phyloP scores from a whole-genome alignment of 1,284 basidiomycete species.

The Trametes polyzona region DNA sequence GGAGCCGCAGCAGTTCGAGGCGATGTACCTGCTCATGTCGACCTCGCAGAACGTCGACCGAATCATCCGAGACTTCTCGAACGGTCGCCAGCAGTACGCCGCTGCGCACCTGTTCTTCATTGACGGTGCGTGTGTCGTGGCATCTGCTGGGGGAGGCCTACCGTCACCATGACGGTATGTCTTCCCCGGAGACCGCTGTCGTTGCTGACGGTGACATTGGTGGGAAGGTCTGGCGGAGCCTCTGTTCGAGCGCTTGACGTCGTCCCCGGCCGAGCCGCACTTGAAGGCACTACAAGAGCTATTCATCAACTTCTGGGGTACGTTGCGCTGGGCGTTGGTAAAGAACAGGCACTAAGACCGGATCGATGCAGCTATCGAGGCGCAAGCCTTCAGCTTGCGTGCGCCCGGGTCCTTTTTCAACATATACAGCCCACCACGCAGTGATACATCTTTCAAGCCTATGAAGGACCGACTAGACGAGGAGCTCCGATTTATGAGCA shows the following conservation, averaged over 20 bases:
- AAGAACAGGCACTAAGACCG: neutral
- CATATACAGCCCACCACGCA: conserved; percentile 82
- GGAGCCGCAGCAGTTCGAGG: conserved; percentile 84
- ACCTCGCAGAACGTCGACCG: conserved; percentile 94
- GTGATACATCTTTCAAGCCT: conserved; percentile 60
- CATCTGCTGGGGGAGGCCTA: neutral
- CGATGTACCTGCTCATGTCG: conserved; percentile 93
- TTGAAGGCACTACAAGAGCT: conserved; percentile 81
- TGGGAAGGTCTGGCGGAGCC: conserved; percentile 68
- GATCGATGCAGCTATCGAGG: conserved; percentile 68
- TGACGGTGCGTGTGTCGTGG: conserved; percentile 66
- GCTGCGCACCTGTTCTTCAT: conserved; percentile 94
- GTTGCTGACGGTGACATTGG: conserved; percentile 8
- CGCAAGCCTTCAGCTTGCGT: conserved; percentile 81
- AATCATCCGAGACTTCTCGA: conserved; percentile 84
- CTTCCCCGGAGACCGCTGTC: conserved; percentile 1
- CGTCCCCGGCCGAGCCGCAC: conserved; percentile 71
- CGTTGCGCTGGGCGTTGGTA: conserved; percentile 19
- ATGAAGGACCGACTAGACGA: conserved; percentile 77
- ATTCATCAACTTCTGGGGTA: conserved; percentile 90
- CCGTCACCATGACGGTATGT: neutral
- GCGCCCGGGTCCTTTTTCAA: conserved; percentile 83
- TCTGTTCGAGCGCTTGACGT: conserved; percentile 74
- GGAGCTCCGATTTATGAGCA: conserved; percentile 77
- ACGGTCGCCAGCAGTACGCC: conserved; percentile 75